Conservation (phyloP, 1,284 basidiomycete genomes). For the Apiotrichum sp. region DNA sequence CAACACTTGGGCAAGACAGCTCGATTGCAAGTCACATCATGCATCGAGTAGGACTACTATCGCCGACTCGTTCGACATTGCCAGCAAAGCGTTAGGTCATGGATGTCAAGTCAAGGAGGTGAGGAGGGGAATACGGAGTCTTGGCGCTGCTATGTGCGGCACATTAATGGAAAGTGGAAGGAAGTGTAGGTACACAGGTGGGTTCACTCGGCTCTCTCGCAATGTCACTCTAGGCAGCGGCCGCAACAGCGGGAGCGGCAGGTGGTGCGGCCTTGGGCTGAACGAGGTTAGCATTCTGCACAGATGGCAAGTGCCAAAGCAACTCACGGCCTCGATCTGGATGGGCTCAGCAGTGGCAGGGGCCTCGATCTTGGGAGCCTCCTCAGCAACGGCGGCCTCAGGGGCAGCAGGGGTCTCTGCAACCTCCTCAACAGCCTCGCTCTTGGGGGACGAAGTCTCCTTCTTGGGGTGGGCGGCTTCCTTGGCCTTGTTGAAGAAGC, state of each 20-base stretch:
- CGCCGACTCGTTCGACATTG: slow-evolving; percentile 6
- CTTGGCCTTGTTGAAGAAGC: slow-evolving; percentile 36
- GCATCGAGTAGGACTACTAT: slow-evolving; percentile 11
- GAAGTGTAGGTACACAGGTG: slow-evolving; percentile 14
- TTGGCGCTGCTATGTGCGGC: slow-evolving; percentile 8
- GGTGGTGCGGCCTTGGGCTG: slow-evolving; percentile 27
- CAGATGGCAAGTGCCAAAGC: no score
- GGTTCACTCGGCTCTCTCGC: slow-evolving; percentile 6
- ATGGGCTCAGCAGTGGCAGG: slow-evolving; percentile 37
- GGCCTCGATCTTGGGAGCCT: slow-evolving; percentile 38
- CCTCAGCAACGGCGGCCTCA: slow-evolving; percentile 22
- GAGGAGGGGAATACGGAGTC: neutral
- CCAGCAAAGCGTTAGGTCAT: slow-evolving; percentile 5
- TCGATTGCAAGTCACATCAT: slow-evolving; percentile 10
- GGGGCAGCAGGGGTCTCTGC: slow-evolving; percentile 6
- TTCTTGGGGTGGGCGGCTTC: slow-evolving; percentile 18
- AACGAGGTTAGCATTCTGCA: slow-evolving; percentile 6
- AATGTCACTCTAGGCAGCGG: slow-evolving; percentile 28
- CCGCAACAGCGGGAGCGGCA: slow-evolving; percentile 30
- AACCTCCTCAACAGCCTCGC: slow-evolving; percentile 7
- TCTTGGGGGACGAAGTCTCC: slow-evolving; percentile 18
- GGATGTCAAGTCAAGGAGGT: slow-evolving; percentile 9
- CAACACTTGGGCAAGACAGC: no score
- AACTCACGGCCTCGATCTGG: slow-evolving; percentile 39
- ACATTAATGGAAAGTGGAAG: slow-evolving; percentile 10